Base-by-base conservation (phyloP, 345 rosid genomes). In the Rhizophora mangle region DNA sequence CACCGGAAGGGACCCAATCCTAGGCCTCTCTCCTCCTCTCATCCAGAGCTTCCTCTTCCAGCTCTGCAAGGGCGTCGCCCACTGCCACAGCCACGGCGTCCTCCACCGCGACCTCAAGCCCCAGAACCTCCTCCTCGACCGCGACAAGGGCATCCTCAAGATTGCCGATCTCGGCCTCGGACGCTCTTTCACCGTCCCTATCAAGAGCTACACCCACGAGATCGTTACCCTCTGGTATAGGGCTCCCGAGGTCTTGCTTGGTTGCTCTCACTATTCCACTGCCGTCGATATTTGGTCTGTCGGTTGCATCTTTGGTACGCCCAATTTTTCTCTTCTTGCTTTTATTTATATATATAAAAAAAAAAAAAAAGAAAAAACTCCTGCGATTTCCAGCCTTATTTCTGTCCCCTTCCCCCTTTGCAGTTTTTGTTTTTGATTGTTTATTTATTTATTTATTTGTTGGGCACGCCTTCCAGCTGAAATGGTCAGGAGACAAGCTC, bases 211-310 rank as follows among this genome's bases (percentile, higher is more conserved):
- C 49, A 91, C 97, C 1, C 98, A 91, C 36, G 98, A 94, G 88
- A 88, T 88, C 16, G 97, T 94, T 18, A 91, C 96, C 37, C 98
- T 94, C 64, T 94, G 98, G 98, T 91, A 94, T 59, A 73, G 97
- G 61, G 96, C 98, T 34, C 97, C 98, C 0, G 98, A 94, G 78
- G 97, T 91, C 57, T 80, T 94, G 72, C 91, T 94, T 49, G 97
- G 97, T 0, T 87, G 90, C 7, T 79, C 92, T 62, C 95, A 88
- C 62, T 91, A 94, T 60, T 94, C 98, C 29, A 88, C 93, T 5
- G 96, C 80, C 22, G 97, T 91, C 19, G 98, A 94, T 32, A 89
- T 94, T 79, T 94, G 98, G 98, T 94, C 98, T 20, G 97, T 94
- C 31, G 98, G 98, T 19, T 94, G 98, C 82, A 91, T 94, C 70